phyloP scores from a whole-genome alignment of 257 asterid species.

The Solanum paucissectum region DNA sequence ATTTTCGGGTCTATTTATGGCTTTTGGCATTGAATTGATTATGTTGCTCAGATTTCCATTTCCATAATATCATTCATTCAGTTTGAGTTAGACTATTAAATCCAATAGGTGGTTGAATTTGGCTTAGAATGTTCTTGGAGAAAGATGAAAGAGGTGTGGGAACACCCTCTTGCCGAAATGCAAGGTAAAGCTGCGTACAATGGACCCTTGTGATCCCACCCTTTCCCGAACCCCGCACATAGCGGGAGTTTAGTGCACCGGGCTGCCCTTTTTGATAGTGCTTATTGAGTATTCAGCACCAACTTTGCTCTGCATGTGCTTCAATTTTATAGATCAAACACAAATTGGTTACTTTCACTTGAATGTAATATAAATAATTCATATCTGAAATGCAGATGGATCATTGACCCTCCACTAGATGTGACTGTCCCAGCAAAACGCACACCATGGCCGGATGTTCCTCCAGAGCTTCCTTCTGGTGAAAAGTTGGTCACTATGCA shows the following conservation, averaged over 20 bases:
- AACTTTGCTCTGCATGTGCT: background rate
- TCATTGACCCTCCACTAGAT: constrained; percentile 75
- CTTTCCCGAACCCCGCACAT: background rate
- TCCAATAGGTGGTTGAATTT: background rate
- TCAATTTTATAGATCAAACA: background rate
- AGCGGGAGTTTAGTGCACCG: background rate
- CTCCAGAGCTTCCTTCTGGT: constrained; percentile 64
- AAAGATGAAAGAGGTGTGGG: background rate
- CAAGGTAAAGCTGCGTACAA: background rate
- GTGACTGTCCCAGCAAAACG: constrained; percentile 83
- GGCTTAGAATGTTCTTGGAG: background rate
- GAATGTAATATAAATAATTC: background rate
- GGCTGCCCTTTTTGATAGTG: background rate
- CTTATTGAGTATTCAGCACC: background rate
- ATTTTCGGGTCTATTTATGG: background rate
- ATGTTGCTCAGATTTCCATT: background rate
- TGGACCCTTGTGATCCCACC: background rate
- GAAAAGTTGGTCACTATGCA: constrained; percentile 32
- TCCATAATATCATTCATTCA: background rate
- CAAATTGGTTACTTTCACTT: background rate
- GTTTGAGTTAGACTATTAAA: background rate
- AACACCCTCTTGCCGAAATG: background rate
- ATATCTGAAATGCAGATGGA: constrained; percentile 53
- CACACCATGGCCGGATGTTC: constrained; percentile 98
- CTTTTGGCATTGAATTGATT: background rate